Evolutionary conservation across 768 basidiomycete species (phyloP).

Genomic region (Dictyophora rubrovolvata): DNA sequence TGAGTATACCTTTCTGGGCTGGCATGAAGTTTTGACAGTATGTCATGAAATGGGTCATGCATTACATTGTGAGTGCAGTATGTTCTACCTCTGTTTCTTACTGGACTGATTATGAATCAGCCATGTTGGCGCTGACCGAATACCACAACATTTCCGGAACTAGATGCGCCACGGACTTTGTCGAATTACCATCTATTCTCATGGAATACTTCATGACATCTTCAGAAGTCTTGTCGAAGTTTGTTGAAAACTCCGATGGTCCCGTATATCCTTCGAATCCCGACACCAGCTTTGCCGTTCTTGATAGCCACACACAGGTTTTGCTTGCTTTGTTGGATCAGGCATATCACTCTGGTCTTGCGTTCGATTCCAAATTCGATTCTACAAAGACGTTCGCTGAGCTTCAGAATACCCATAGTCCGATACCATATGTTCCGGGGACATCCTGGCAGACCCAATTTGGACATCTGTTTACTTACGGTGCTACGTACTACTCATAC

Average conservation of each 20-base stretch:
- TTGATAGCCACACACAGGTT: slow-evolving; percentile 89
- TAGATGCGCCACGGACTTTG: slow-evolving; percentile 95
- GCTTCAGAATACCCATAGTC: slow-evolving; percentile 57
- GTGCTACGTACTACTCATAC: slow-evolving; percentile 97
- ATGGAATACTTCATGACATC: slow-evolving; percentile 98
- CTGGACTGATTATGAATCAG: slow-evolving; percentile 30
- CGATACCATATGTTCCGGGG: slow-evolving; percentile 73
- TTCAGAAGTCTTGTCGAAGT: slow-evolving; percentile 70
- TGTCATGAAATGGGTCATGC: slow-evolving; percentile 99
- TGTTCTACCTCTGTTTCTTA: not conserved
- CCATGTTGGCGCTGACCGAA: slow-evolving; percentile 95
- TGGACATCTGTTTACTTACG: slow-evolving; percentile 90
- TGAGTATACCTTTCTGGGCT: slow-evolving; percentile 68
- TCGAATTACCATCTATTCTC: slow-evolving; percentile 93
- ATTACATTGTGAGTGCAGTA: slow-evolving; percentile 78
- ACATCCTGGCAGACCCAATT: slow-evolving; percentile 96
- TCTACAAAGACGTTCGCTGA: slow-evolving; percentile 57
- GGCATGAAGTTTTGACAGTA: slow-evolving; percentile 89
- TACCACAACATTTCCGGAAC: slow-evolving; percentile 98
- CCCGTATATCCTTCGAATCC: slow-evolving; percentile 26
- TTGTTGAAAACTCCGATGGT: slow-evolving; percentile 21
- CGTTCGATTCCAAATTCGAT: slow-evolving; percentile 49
- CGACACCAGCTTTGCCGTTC: slow-evolving; percentile 34
- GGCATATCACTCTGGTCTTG: slow-evolving; percentile 69
- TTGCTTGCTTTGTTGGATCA: slow-evolving; percentile 85